Conservation (phyloP, 768 basidiomycete genomes). For the Stropharia rugosoannulata region DNA sequence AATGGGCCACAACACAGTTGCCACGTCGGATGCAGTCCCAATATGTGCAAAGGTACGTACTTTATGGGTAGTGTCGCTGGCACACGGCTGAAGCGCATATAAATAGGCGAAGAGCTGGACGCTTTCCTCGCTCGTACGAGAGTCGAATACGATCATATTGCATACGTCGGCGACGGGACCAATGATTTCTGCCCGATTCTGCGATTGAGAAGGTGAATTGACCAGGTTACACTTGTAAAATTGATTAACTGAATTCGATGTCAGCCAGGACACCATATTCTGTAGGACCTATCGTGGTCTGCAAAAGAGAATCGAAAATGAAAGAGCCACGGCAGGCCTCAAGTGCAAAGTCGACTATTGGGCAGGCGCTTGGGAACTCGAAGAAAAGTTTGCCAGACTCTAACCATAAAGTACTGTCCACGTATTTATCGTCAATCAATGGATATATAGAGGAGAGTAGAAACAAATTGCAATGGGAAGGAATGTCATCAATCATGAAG, state of each 20-base stretch:
- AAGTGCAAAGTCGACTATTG: constrained; percentile 78
- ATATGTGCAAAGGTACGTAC: constrained; percentile 93
- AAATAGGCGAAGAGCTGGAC: constrained; percentile 86
- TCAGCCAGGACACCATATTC: constrained; percentile 79
- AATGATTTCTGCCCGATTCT: constrained; percentile 97
- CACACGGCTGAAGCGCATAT: background rate
- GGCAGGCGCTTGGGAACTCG: constrained; percentile 96
- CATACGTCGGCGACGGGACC: constrained; percentile 91
- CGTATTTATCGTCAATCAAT: constrained; percentile 15
- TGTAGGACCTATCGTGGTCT: constrained; percentile 81
- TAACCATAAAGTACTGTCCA: constrained; percentile 19
- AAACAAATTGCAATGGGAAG: constrained; percentile 9
- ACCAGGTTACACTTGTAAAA: background rate
- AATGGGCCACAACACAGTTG: constrained; percentile 80
- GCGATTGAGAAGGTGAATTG: constrained; percentile 67
- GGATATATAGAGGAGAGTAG: constrained; percentile 22
- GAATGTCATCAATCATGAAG: constrained; percentile 20
- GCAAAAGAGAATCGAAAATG: constrained; percentile 71
- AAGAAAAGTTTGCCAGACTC: constrained; percentile 67
- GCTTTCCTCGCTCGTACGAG: constrained; percentile 68
- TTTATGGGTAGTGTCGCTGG: background rate
- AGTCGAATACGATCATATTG: constrained; percentile 68
- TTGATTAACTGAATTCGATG: background rate
- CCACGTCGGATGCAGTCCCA: constrained; percentile 84
- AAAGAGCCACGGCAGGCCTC: constrained; percentile 65